These are phyloP conservation scores for Psidium friedrichsthalianum DNA, from an alignment of 345 rosid species.

Conservation along the genomic window DNA sequence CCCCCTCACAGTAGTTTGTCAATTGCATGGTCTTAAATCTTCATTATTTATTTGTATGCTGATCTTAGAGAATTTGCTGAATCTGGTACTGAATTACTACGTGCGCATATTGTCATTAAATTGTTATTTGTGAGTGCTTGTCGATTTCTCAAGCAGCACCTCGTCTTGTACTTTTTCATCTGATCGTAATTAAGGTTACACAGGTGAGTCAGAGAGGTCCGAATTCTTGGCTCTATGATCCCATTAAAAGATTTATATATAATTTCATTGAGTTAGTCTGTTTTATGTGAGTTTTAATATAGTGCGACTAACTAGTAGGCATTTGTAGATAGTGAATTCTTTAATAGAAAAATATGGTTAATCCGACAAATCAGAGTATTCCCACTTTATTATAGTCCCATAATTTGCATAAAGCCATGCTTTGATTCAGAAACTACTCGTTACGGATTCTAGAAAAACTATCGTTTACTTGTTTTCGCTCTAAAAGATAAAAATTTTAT, in stretches of 20 bases:
- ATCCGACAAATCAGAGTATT: neutral
- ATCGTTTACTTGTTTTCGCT: neutral
- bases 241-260: neutral
- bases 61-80: neutral
- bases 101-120: neutral
- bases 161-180: neutral
- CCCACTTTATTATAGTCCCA: neutral
- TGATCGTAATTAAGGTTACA: neutral
- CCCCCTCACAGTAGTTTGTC: slow-evolving; percentile 1
- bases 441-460: neutral
- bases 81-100: neutral
- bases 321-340: neutral
- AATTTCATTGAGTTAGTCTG: neutral
- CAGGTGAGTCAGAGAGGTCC: neutral
- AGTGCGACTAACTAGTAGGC: neutral
- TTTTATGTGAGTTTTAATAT: neutral
- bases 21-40: neutral
- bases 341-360: neutral
- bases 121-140: neutral
- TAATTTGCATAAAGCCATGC: neutral
- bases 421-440: neutral
- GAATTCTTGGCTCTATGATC: neutral
- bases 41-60: neutral
- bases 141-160: neutral
- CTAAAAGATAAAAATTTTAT: neutral